These are phyloP conservation scores for Neofusicoccum parvum DNA, from an alignment of 2,329 filamentous ascomycete genomes.

Conservation along the genomic window DNA sequence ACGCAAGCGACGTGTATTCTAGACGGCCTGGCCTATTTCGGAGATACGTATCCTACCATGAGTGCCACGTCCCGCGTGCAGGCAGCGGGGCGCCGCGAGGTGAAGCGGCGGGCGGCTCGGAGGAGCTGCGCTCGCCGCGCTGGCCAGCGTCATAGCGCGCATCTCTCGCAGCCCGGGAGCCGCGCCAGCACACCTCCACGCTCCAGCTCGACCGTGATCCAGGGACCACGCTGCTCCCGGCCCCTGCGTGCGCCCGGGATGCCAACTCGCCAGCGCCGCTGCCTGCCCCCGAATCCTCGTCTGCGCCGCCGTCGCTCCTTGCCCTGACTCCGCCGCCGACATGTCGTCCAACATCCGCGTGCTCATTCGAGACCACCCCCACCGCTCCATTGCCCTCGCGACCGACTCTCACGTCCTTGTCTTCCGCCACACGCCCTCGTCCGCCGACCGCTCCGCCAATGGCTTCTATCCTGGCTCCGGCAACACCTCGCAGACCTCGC, in stretches of 20 bases:
- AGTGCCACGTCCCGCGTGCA: too few relatives aligned
- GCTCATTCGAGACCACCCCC: constrained; percentile 76
- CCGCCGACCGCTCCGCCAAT: constrained; percentile 50
- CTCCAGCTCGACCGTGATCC: neutral
- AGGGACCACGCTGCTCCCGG: neutral
- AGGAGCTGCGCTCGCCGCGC: neutral
- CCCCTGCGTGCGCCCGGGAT: neutral
- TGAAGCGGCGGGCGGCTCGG: neutral
- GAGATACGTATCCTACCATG: too few relatives aligned
- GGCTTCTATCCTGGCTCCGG: constrained; percentile 42
- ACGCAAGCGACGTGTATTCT: too few relatives aligned
- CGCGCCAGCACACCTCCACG: too few relatives aligned
- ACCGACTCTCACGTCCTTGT: constrained; percentile 79
- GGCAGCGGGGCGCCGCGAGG: too few relatives aligned
- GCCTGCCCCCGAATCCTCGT: neutral
- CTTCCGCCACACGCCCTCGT: constrained; percentile 73
- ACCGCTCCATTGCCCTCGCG: constrained; percentile 84
- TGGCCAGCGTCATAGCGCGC: neutral
- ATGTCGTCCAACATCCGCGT: constrained; percentile 63
- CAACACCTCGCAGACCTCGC: constrained; percentile 62
- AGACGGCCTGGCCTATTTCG: too few relatives aligned
- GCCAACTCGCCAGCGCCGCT: neutral
- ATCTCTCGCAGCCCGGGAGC: neutral
- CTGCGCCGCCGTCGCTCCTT: constrained; percentile 8
- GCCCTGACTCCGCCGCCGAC: neutral